Evolutionary conservation across 345 rosid genomes (phyloP), one percentile per base, ranked within the genome.

Genomic region (Streptanthus diversifolius): DNA sequence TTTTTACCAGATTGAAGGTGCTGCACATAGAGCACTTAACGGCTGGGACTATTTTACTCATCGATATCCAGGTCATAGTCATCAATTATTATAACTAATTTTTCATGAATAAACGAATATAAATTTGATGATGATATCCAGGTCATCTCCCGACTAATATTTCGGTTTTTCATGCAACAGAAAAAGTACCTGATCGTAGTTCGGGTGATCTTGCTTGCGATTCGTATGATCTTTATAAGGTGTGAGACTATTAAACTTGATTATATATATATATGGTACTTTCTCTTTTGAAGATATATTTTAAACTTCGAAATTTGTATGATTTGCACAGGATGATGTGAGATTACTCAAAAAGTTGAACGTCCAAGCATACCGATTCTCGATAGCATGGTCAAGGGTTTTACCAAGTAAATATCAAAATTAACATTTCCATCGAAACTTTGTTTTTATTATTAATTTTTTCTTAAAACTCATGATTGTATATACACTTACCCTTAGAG

Each of bases 371-470:
- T 80, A 71, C 69, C 82, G 85, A 73, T 78, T 85, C 76, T 85
- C 83, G 9, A 80, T 85, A 25, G 84, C 85, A 29, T 85, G 88
- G 86, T 32, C 82, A 7, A 73, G 89, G 68, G 27, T 85, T n/a
- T 29, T 81, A 14, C 85, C 86, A 30, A 45, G 88, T 82, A 80
- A 75, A 43, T 19, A 21, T 2, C 14, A 21, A 49, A n/a, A 14
- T 11, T 3, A 9, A 29, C 30, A 11, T 24, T 54, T 10, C 17
- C 1, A 30, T 51, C 32, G 8, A 21, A 6, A 39, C 9, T 43
- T 54, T 30, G 13, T 8, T 21, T 2, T 27, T 15, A 2, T 7
- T 51, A 24, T 37, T 14, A 0, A 7, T 1, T 37, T 13, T 17
- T 17, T 18, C 8, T 8, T 18, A 1, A n/a, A n/a, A 40, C 25